These are phyloP conservation scores for Ceriops zippeliana DNA, from an alignment of 345 rosid genomes.

Conservation along the genomic window DNA sequence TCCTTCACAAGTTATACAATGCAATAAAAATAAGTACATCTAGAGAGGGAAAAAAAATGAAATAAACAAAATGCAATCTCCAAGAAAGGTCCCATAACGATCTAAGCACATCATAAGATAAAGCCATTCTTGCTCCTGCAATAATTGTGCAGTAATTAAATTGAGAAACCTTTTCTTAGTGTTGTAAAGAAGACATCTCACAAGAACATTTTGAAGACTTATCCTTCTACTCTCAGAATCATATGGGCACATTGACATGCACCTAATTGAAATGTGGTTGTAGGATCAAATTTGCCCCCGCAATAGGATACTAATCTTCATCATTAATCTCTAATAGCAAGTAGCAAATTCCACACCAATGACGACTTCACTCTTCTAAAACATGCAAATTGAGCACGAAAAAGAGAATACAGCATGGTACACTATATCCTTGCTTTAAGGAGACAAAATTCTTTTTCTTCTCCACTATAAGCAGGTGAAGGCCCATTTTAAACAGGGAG, in stretches of 20 bases:
- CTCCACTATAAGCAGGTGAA: neutral
- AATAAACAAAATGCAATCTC: too few species aligned
- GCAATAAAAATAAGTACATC: slow-evolving; percentile 22
- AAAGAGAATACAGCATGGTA: neutral
- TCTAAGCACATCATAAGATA: too few species aligned
- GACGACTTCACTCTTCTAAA: neutral
- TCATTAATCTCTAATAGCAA: neutral
- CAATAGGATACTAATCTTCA: neutral
- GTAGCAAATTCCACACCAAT: neutral
- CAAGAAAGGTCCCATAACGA: too few species aligned
- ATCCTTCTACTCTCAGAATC: too few species aligned
- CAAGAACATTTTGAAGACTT: too few species aligned
- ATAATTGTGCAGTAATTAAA: too few species aligned
- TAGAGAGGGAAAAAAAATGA: neutral
- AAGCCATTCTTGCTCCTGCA: too few species aligned
- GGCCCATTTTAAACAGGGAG: neutral
- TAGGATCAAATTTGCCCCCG: too few species aligned
- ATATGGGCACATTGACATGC: neutral
- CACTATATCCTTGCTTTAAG: neutral
- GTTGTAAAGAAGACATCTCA: too few species aligned
- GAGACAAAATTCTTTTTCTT: neutral
- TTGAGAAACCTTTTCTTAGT: too few species aligned
- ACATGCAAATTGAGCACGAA: neutral
- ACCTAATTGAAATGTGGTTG: too few species aligned
- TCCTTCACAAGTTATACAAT: slow-evolving; percentile 46